phyloP scores from a whole-genome alignment of 495 filamentous ascomycete species.

The Sporormia fimetaria region DNA sequence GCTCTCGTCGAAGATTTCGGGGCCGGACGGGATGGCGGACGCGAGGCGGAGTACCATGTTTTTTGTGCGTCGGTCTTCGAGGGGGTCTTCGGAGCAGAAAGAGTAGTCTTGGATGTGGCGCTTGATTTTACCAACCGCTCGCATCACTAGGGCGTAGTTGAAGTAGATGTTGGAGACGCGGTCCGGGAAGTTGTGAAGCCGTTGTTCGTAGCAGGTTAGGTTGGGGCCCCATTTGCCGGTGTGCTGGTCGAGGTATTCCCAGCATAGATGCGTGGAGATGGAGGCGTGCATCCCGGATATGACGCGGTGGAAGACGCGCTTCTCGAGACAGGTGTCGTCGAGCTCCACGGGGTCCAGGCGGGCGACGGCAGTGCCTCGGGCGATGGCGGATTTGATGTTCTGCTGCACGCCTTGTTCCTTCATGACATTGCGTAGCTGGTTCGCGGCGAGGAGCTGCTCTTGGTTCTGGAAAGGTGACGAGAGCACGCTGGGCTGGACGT shows the following conservation, averaged over 20 bases:
- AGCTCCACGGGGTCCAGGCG: slow-evolving; percentile 52
- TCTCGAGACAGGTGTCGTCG: slow-evolving; percentile 90
- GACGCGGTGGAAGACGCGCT: slow-evolving; percentile 91
- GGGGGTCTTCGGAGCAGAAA: slow-evolving; percentile 78
- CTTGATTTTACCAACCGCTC: slow-evolving; percentile 83
- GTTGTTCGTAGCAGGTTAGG: slow-evolving; percentile 72
- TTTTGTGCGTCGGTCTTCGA: slow-evolving; percentile 68
- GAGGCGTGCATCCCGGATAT: slow-evolving; percentile 96
- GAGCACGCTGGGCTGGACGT: slow-evolving; percentile 34
- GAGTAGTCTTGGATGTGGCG: slow-evolving; percentile 74
- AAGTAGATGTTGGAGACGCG: slow-evolving; percentile 96
- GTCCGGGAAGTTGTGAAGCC: slow-evolving; percentile 74
- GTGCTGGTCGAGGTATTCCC: slow-evolving; percentile 90
- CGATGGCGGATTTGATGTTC: slow-evolving; percentile 48
- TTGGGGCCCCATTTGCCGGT: slow-evolving; percentile 94
- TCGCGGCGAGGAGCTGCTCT: slow-evolving; percentile 49
- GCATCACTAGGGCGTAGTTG: slow-evolving; percentile 88
- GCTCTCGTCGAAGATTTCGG: slow-evolving; percentile 84
- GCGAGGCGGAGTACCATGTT: slow-evolving; percentile 65
- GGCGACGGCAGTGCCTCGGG: slow-evolving; percentile 23
- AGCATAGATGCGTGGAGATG: slow-evolving; percentile 91
- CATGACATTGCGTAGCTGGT: slow-evolving; percentile 74
- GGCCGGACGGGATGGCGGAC: slow-evolving; percentile 47
- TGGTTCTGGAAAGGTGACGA: slow-evolving; percentile 34
- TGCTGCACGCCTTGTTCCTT: slow-evolving; percentile 59